Evolutionary conservation across 441 rosid species (phyloP).

Genomic region (Populus hybrid): DNA sequence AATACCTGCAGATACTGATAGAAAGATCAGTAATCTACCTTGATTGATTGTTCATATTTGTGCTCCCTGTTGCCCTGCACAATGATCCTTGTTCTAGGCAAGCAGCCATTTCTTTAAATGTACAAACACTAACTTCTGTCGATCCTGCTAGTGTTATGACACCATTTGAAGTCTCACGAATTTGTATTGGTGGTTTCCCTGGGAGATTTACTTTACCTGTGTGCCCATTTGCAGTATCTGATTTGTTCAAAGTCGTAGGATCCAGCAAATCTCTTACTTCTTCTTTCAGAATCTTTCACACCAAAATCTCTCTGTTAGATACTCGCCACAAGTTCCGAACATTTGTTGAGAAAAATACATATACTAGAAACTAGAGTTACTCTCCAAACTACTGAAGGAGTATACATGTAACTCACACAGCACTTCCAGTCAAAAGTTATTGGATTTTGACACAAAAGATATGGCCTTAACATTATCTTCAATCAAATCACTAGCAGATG

Average conservation of each 20-base stretch:
- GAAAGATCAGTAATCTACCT: conserved; percentile 42
- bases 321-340: conserved; percentile 6
- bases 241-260: conserved; percentile 50
- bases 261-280: conserved; percentile 96
- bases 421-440: conserved; percentile 1
- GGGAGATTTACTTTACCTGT: conserved; percentile 58
- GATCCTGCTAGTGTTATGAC: conserved; percentile 98
- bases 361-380: conserved; percentile 6
- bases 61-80: conserved; percentile 95
- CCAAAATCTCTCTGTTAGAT: conserved; percentile 27
- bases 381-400: conserved; percentile 4
- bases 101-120: conserved; percentile 87
- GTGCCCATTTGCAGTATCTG: conserved; percentile 59
- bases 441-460: not conserved
- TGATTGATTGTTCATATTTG: conserved; percentile 97
- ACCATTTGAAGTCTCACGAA: conserved; percentile 94
- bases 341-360: not conserved
- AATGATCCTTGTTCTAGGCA: conserved; percentile 94
- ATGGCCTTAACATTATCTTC: conserved; percentile 1
- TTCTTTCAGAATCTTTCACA: conserved; percentile 88
- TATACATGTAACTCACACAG: not conserved
- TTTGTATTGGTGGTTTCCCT: conserved; percentile 93
- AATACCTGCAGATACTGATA: not conserved
- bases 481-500: not conserved
- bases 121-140: conserved; percentile 73